Percentiles rank a stretch among this genome's conserved stretches.
These are phyloP conservation scores for Amoebophrya sp. DNA, from an alignment of 169 alveolate species.

Conservation along the genomic window DNA sequence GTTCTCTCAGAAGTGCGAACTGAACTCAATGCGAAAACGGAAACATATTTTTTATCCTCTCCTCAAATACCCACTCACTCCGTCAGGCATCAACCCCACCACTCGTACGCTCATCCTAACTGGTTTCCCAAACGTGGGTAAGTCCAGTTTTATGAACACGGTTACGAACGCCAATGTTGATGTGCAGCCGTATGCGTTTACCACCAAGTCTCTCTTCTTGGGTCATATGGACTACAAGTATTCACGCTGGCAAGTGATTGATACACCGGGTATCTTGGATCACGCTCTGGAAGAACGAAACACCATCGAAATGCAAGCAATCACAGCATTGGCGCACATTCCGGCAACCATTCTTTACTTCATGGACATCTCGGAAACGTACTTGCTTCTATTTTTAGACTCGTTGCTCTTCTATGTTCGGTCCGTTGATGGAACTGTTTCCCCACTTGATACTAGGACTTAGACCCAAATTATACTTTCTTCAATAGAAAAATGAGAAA, in stretches of 20 bases:
- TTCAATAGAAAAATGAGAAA: no score
- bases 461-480: no score
- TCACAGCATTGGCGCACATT: conserved; percentile 98
- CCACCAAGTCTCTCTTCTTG: conserved; percentile 97
- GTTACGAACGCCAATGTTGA: conserved; percentile 96
- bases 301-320: conserved; percentile 97
- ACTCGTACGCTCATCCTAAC: conserved; percentile 64
- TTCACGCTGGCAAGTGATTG: conserved; percentile 72
- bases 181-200: conserved; percentile 97
- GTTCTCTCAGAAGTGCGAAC: neutral
- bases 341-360: conserved; percentile 71
- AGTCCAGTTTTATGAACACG: conserved; percentile 90
- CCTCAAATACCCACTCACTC: neutral
- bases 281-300: conserved; percentile 94
- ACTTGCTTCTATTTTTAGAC: neutral
- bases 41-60: neutral
- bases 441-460: no score
- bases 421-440: no score
- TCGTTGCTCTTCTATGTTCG: neutral
- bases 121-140: conserved; percentile 99
- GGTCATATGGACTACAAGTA: conserved; percentile 98
- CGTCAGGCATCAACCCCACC: conserved; percentile 34
- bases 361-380: conserved; percentile 30
- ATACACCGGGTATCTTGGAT: conserved; percentile 99
- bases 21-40: neutral